phyloP scores from a whole-genome alignment of 2,329 filamentous ascomycete genomes.

The Colletotrichum paranaense region DNA sequence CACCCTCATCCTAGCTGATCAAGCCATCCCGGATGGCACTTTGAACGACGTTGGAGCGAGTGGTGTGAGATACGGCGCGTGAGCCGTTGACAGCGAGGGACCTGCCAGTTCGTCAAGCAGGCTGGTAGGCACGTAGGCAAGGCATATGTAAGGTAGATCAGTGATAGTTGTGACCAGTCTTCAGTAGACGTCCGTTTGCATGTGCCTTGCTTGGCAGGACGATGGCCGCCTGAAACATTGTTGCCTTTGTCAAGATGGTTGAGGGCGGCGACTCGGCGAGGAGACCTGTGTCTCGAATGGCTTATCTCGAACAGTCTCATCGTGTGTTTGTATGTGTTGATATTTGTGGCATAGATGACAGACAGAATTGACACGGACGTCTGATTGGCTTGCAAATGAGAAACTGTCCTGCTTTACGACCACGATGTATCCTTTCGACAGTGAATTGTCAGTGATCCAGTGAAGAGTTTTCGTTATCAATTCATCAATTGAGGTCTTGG shows the following conservation, averaged over 20 bases:
- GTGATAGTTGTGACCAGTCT: too few relatives aligned
- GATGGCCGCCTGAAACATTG: neutral
- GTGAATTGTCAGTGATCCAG: neutral
- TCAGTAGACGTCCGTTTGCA: neutral
- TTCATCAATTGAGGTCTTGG: neutral
- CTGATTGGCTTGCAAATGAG: neutral
- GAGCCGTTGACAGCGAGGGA: neutral
- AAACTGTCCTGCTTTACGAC: neutral
- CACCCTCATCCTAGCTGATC: neutral
- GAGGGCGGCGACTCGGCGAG: neutral
- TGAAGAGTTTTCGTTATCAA: constrained; percentile 2
- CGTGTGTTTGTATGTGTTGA: neutral
- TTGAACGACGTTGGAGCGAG: neutral
- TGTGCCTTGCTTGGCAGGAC: neutral
- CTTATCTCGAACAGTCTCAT: neutral
- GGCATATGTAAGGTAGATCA: too few relatives aligned
- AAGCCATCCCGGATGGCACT: neutral
- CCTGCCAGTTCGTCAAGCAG: neutral
- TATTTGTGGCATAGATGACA: neutral
- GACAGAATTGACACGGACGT: neutral
- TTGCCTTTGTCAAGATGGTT: neutral
- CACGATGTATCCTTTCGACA: neutral
- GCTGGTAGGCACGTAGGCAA: too few relatives aligned
- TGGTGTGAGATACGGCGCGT: neutral
- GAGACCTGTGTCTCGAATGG: neutral